phyloP scores from a whole-genome alignment of 1,139 yeast genomes.

The Meyerozyma sp. region DNA sequence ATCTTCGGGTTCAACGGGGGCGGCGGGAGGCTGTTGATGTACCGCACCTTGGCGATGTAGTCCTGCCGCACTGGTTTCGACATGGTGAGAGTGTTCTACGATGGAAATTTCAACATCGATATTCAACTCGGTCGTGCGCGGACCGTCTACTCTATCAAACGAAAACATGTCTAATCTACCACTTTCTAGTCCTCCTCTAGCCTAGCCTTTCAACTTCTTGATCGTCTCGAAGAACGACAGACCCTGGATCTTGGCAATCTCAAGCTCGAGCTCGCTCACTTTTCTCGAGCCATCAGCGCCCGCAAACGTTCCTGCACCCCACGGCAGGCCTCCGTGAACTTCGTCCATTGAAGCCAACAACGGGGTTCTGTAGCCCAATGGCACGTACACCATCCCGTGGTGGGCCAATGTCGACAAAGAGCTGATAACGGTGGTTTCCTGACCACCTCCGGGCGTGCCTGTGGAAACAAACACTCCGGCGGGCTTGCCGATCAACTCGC shows the following conservation, averaged over 20 bases:
- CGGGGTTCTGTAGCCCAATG: slow-evolving; percentile 31
- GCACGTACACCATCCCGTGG: slow-evolving; percentile 34
- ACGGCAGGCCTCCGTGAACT: slow-evolving; percentile 36
- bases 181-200: too few species aligned
- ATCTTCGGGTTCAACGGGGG: slow-evolving; percentile 92
- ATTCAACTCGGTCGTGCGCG: slow-evolving; percentile 4
- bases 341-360: slow-evolving; percentile 24
- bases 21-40: slow-evolving; percentile 84
- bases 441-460: slow-evolving; percentile 37
- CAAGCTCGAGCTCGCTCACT: slow-evolving; percentile 29
- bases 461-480: slow-evolving; percentile 35
- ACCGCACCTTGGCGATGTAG: slow-evolving; percentile 81
- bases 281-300: slow-evolving; percentile 33
- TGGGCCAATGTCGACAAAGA: slow-evolving; percentile 29
- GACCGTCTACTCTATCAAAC: background rate
- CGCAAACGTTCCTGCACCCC: slow-evolving; percentile 40
- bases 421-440: slow-evolving; percentile 31
- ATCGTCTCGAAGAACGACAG: slow-evolving; percentile 21
- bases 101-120: background rate
- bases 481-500: slow-evolving; percentile 32
- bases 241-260: slow-evolving; percentile 31
- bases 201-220: slow-evolving; percentile 5
- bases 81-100: slow-evolving; percentile 5
- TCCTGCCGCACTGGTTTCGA: slow-evolving; percentile 62
- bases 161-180: too few species aligned